phyloP scores from a whole-genome alignment of 768 basidiomycete species.

The Mycena floridula region DNA sequence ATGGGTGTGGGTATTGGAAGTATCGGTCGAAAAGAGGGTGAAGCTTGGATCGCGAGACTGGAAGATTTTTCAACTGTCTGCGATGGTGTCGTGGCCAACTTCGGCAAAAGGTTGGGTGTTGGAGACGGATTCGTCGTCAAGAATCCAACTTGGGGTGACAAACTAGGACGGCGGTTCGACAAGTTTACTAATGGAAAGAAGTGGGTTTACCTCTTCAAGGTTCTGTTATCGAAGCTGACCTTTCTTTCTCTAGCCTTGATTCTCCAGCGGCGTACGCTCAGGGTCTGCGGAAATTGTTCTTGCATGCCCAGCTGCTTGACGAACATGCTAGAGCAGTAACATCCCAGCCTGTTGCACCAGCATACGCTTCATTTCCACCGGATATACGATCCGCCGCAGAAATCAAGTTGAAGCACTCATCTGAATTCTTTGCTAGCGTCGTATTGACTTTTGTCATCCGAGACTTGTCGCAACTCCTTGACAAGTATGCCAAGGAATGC shows the following conservation, averaged over 20 bases:
- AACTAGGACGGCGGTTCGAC: conserved; percentile 69
- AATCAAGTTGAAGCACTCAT: conserved; percentile 68
- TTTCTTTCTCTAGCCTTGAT: conserved; percentile 55
- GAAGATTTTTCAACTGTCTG: conserved; percentile 79
- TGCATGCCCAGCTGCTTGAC: conserved; percentile 71
- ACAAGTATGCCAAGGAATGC: conserved; percentile 92
- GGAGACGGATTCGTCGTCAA: conserved; percentile 83
- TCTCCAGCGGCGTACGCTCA: conserved; percentile 82
- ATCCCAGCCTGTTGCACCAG: conserved; percentile 58
- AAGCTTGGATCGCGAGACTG: conserved; percentile 69
- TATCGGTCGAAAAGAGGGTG: conserved; percentile 71
- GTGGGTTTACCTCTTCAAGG: conserved; percentile 28
- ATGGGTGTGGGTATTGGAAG: conserved; percentile 71
- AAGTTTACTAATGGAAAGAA: conserved; percentile 88
- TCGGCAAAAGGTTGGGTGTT: conserved; percentile 84
- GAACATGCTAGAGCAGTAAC: conserved; percentile 76
- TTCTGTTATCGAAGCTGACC: neutral
- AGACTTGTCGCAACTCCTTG: conserved; percentile 78
- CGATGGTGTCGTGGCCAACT: conserved; percentile 72
- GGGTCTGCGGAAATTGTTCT: conserved; percentile 68
- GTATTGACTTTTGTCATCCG: conserved; percentile 86
- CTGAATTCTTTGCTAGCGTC: conserved; percentile 90
- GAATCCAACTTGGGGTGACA: conserved; percentile 76
- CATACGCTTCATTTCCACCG: conserved; percentile 64
- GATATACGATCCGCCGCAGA: conserved; percentile 64